phyloP scores from a whole-genome alignment of 441 rosid genomes.

The Rhodomyrtus psidioides region DNA sequence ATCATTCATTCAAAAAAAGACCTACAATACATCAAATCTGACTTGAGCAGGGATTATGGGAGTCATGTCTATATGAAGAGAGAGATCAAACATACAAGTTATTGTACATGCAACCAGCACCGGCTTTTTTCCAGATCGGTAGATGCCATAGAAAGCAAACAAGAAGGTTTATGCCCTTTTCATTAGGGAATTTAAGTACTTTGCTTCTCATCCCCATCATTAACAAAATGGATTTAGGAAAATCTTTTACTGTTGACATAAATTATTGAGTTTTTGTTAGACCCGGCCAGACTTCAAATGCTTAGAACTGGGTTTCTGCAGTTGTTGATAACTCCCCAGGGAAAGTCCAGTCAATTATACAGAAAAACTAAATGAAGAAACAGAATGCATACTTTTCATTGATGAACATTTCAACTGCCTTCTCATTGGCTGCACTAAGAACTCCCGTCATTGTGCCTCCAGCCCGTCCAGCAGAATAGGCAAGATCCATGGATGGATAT shows the following conservation, averaged over 20 bases:
- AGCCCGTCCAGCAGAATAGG: slow-evolving; percentile 91
- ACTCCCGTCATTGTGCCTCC: slow-evolving; percentile 99
- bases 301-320: not conserved
- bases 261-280: not conserved
- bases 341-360: not conserved
- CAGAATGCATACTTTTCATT: slow-evolving; percentile 52
- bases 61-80: not conserved
- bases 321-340: not conserved
- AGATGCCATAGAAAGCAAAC: not conserved
- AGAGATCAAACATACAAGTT: not conserved
- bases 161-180: not conserved
- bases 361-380: not conserved
- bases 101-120: not conserved
- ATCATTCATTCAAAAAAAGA: slow-evolving; percentile 1
- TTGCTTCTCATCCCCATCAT: not conserved
- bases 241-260: not conserved
- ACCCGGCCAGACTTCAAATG: not conserved
- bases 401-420: slow-evolving; percentile 87
- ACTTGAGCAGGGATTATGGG: not conserved
- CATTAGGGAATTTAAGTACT: not conserved
- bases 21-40: not conserved
- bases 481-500: slow-evolving; percentile 90
- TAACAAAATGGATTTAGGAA: not conserved
- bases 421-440: slow-evolving; percentile 95
- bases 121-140: not conserved